These are phyloP conservation scores for Aspergillus neoniger DNA, from an alignment of 2,329 filamentous ascomycete genomes.

Conservation along the genomic window DNA sequence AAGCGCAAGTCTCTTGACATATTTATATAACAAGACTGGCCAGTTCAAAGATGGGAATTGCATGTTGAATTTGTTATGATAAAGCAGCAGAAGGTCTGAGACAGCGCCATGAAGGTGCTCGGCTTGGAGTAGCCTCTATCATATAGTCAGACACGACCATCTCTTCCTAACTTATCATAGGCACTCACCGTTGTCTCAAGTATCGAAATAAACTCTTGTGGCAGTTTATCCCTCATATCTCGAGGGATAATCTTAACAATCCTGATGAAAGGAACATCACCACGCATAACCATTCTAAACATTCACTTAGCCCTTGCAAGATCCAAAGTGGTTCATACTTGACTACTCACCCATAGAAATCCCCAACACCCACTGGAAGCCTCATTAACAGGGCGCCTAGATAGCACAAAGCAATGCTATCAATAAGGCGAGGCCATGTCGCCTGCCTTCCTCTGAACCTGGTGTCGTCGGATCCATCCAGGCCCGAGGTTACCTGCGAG, in stretches of 20 bases:
- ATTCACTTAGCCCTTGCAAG: constrained; percentile 1
- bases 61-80: constrained; percentile 68
- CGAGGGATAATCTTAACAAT: constrained; percentile 53
- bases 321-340: neutral
- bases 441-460: constrained; percentile 38
- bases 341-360: constrained; percentile 57
- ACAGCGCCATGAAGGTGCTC: constrained; percentile 67
- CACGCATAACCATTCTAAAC: constrained; percentile 58
- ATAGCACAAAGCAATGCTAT: constrained; percentile 78
- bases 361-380: constrained; percentile 72
- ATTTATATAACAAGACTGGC: constrained; percentile 67
- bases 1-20: constrained; percentile 70
- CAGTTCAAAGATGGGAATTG: constrained; percentile 72
- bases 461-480: constrained; percentile 35
- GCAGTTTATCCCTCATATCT: constrained; percentile 49
- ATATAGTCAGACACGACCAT: constrained; percentile 6
- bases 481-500: constrained; percentile 57
- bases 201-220: constrained; percentile 41
- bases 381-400: constrained; percentile 73
- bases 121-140: constrained; percentile 43
- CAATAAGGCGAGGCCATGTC: constrained; percentile 66
- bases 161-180: neutral
- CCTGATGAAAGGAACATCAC: constrained; percentile 70
- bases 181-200: constrained; percentile 43
- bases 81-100: constrained; percentile 63